Evolutionary conservation across 371 early-diverging fungal species (phyloP), one percentile per base, ranked within the genome.

Genomic region (Neoconidiobolus thromboides): DNA sequence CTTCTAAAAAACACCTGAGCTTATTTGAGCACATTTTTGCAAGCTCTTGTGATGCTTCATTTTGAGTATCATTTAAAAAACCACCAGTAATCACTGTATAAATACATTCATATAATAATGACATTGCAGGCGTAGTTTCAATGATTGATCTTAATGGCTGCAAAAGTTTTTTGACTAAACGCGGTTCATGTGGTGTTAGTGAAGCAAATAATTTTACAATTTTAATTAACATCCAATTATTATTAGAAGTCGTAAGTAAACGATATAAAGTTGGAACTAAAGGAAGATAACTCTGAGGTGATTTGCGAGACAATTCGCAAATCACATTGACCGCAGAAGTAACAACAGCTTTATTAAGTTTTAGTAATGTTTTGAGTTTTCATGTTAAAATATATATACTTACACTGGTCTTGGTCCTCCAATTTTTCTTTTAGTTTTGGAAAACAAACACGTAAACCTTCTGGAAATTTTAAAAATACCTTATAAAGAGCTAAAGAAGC

Each of bases 191-290:
- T 3, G 94, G 93, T 3, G 91, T 84, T 63, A 96, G 73, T 2
- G 86, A 79, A 1, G 91, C 91, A 77, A 96, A 95, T 73, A 96
- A 71, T 69, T 96, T 96, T 63, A 94, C 89, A 38, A 95, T 87
- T 66, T 96, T 96, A 71, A 96, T 95, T 37, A 93, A 76, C 88
- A 94, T 93, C 97, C 96, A 96, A 70, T 93, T 94, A 69, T 94
- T 95, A 9, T 78, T 73, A 2, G 89, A 85, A 9, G 85, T 82
- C 0, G 87, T 93, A 60, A 96, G 67, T 49, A 95, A 73, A 4
- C 81, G 83, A 69, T 88, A 96, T 1, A 96, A 74, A 49, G 90
- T 89, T 12, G 97, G 97, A 1, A 93, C 97, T 14, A 96, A 78
- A 0, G 91, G 79, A 14, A 96, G 72, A 68, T 93, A 96, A 61